phyloP scores from a whole-genome alignment of 140 eudicot species.

The Bidens hawaiensis region DNA sequence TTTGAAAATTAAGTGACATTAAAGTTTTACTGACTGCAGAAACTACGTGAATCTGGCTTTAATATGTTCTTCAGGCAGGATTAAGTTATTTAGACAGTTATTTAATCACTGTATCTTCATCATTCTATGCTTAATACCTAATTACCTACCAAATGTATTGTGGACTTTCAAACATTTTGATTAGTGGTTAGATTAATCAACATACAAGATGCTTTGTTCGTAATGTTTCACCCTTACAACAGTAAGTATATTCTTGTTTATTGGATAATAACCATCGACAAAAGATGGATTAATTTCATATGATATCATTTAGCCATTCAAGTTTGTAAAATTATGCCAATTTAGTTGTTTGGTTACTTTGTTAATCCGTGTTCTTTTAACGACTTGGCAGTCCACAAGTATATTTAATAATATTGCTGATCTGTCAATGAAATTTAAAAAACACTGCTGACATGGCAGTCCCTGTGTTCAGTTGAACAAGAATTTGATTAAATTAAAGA shows the following conservation, averaged over 20 bases:
- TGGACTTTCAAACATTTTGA: too few species aligned
- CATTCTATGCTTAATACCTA: too few species aligned
- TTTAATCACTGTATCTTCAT: too few species aligned
- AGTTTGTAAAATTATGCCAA: neutral
- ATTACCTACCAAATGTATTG: too few species aligned
- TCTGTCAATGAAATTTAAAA: too few species aligned
- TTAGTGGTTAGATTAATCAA: too few species aligned
- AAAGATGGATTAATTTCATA: neutral
- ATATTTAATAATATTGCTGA: neutral
- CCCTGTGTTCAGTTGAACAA: neutral
- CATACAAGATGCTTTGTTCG: too few species aligned
- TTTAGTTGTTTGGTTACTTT: neutral
- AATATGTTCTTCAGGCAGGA: neutral
- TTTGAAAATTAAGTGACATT: too few species aligned
- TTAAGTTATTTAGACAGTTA: too few species aligned
- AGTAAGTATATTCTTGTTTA: too few species aligned
- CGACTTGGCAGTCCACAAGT: neutral
- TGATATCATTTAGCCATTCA: neutral
- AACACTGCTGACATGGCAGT: neutral
- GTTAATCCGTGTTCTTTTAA: constrained; percentile 13
- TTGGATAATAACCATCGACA: neutral
- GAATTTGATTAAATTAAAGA: too few species aligned
- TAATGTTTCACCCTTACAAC: too few species aligned
- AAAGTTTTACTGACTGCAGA: neutral
- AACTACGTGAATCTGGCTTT: neutral